A percentile compares a stretch with the other conserved stretches of the same genome.
Evolutionary conservation across 441 rosid species (phyloP).

Genomic region (Arabidopsis hybrid): DNA sequence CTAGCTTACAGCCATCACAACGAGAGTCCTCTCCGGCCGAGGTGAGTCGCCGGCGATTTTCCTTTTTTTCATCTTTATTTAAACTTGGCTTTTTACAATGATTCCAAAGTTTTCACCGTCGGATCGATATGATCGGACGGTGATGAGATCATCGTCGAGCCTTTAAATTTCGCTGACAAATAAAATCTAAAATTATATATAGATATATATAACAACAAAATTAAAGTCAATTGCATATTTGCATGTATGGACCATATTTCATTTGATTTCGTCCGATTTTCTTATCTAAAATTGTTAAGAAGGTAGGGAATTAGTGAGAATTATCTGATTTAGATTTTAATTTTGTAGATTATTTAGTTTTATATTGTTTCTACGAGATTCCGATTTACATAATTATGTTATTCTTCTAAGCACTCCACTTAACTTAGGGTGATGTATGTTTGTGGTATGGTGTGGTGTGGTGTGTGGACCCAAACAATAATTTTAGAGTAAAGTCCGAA

Average conservation of each 20-base stretch:
- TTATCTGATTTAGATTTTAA: neutral
- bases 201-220: neutral
- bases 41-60: conserved; percentile 53
- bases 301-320: neutral
- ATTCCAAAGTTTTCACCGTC: conserved; percentile 14
- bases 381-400: conserved; percentile 12
- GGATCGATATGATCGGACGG: conserved; percentile 33
- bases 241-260: conserved; percentile 7
- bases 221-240: conserved; percentile 19
- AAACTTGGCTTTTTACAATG: neutral
- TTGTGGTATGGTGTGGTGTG: conserved; percentile 10
- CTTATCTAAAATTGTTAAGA: conserved; percentile 1
- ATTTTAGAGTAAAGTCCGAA: conserved; percentile 21
- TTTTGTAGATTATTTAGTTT: neutral
- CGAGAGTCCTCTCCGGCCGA: conserved; percentile 72
- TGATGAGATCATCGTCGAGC: conserved; percentile 25
- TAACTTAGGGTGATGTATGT: conserved; percentile 28
- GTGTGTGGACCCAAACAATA: conserved; percentile 31
- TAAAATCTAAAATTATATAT: neutral
- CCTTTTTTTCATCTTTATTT: neutral
- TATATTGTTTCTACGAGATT: conserved; percentile 17
- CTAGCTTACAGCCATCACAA: conserved; percentile 78
- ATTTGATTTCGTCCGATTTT: conserved; percentile 9
- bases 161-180: neutral
- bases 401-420: conserved; percentile 25